Evolutionary conservation across 305 asterid species (phyloP).

Genomic region (Fraxinus xanthoxyloides): DNA sequence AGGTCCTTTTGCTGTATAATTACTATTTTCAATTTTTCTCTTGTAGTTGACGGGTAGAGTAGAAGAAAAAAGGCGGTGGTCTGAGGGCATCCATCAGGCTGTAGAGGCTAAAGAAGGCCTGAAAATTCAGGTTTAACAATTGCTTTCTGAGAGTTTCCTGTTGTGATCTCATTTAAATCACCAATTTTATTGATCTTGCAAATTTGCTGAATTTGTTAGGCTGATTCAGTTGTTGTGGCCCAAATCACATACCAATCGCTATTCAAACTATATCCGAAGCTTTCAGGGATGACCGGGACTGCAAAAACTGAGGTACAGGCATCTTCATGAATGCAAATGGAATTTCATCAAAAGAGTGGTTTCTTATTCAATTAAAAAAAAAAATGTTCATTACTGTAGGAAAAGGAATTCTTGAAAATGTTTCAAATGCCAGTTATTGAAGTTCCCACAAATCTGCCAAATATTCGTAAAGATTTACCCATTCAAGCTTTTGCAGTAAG

Average conservation of each 20-base stretch:
- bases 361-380: neutral
- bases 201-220: conserved; percentile 47
- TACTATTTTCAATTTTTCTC: conserved; percentile 11
- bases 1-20: conserved; percentile 15
- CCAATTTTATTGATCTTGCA: conserved; percentile 3
- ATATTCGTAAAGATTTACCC: conserved; percentile 83
- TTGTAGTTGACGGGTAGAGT: conserved; percentile 95
- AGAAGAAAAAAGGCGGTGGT: conserved; percentile 97
- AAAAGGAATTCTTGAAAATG: conserved; percentile 95
- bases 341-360: conserved; percentile 9
- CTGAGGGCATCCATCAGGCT: conserved; percentile 99
- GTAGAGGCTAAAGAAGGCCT: conserved; percentile 99
- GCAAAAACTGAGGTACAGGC: conserved; percentile 89
- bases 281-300: conserved; percentile 99
- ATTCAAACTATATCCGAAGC: conserved; percentile 96
- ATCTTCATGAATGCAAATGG: conserved; percentile 11
- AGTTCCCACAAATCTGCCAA: conserved; percentile 91
- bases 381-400: conserved; percentile 42
- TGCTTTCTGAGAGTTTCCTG: conserved; percentile 7
- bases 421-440: conserved; percentile 92
- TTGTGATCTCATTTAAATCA: neutral
- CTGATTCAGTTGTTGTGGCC: conserved; percentile 96
- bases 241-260: conserved; percentile 98
- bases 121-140: conserved; percentile 68
- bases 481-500: conserved; percentile 97